Conservation (phyloP, 176 grass and related monocot species). For the Thalia dealbata region DNA sequence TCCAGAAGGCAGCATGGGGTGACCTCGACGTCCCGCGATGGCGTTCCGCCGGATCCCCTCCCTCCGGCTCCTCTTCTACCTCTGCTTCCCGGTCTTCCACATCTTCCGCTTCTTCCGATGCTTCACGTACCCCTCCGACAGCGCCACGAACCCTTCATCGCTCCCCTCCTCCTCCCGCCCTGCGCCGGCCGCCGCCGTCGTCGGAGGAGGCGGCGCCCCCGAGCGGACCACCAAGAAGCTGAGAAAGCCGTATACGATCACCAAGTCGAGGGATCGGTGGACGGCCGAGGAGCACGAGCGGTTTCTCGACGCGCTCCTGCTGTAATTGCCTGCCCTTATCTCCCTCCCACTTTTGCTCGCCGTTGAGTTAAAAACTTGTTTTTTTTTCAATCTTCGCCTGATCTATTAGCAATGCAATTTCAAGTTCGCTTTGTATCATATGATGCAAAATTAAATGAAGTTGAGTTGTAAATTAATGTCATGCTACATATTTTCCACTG, state of each 20-base stretch:
- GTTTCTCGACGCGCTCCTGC: slow-evolving; percentile 76
- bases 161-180: neutral
- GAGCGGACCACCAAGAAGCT: slow-evolving; percentile 45
- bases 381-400: neutral
- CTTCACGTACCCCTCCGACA: slow-evolving; percentile 13
- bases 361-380: neutral
- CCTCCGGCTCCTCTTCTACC: slow-evolving; percentile 5
- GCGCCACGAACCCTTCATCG: neutral
- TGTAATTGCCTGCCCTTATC: slow-evolving; percentile 24
- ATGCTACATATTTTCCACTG: too few species aligned
- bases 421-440: too few species aligned
- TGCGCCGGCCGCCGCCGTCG: neutral
- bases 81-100: slow-evolving; percentile 12
- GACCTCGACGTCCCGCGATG: neutral
- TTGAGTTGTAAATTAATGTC: too few species aligned
- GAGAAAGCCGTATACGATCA: slow-evolving; percentile 84
- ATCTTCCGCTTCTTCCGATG: slow-evolving; percentile 13
- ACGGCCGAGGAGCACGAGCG: slow-evolving; percentile 69
- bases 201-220: neutral
- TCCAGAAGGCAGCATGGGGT: neutral
- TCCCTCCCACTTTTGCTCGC: neutral
- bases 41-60: neutral
- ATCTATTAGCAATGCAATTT: too few species aligned
- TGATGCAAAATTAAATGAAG: too few species aligned
- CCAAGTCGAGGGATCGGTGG: slow-evolving; percentile 59